Percentiles rank a stretch among this genome's conserved stretches.
phyloP scores from a whole-genome alignment of 257 asterid species.

The Agastache rugosa region DNA sequence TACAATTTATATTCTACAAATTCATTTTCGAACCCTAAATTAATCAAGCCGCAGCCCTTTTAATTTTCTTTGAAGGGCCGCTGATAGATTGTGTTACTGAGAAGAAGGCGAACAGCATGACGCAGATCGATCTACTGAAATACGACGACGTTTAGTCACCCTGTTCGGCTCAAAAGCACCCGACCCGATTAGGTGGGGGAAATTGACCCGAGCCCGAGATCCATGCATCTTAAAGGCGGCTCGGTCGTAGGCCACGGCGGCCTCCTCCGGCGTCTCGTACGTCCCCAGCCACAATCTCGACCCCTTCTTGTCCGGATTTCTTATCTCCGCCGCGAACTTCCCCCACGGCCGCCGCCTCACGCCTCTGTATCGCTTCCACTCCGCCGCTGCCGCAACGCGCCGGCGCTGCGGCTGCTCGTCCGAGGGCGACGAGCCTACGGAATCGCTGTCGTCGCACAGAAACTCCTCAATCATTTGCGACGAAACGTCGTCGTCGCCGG shows the following conservation, averaged over 20 bases:
- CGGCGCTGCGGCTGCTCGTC: not conserved
- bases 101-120: not conserved
- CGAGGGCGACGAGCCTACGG: not conserved
- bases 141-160: constrained; percentile 41
- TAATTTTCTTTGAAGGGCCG: constrained; percentile 22
- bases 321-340: constrained; percentile 60
- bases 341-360: constrained; percentile 68
- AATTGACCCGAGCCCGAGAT: constrained; percentile 51
- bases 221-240: constrained; percentile 54
- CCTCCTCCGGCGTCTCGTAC: constrained; percentile 65
- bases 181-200: constrained; percentile 55
- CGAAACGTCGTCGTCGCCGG: not conserved
- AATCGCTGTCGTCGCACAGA: not conserved
- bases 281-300: constrained; percentile 61
- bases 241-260: constrained; percentile 58
- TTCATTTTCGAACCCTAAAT: not conserved
- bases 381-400: not conserved
- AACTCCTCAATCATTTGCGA: constrained; percentile 33
- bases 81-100: not conserved
- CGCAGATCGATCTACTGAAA: not conserved
- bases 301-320: constrained; percentile 50
- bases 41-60: not conserved
- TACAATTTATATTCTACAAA: not conserved
- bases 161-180: constrained; percentile 35
- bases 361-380: constrained; percentile 55